Conservation (phyloP, 2,329 filamentous ascomycete genomes). For the Cytospora paraplurivora region DNA sequence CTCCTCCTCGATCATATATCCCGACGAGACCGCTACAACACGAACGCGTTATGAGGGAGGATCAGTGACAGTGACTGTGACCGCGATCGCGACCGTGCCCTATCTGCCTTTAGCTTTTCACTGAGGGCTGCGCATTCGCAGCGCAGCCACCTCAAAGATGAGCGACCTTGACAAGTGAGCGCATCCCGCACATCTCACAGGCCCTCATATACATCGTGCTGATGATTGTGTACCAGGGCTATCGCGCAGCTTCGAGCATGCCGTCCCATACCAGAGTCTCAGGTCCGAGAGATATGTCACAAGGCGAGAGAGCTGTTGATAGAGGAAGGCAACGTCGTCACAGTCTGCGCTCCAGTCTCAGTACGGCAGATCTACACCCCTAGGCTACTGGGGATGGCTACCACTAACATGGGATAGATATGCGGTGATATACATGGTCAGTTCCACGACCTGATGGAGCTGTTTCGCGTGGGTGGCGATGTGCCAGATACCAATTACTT, state of each 20-base stretch:
- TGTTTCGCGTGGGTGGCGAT: constrained; percentile 90
- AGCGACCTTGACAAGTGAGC: constrained; percentile 89
- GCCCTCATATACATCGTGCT: constrained; percentile 15
- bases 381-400: neutral
- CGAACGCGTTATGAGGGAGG: constrained; percentile 18
- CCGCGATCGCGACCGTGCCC: too few species aligned
- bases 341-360: constrained; percentile 91
- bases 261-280: constrained; percentile 89
- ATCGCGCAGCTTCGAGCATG: constrained; percentile 95
- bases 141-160: constrained; percentile 53
- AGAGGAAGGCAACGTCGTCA: constrained; percentile 96
- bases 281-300: constrained; percentile 96
- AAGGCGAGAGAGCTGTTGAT: constrained; percentile 95
- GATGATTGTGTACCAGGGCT: constrained; percentile 58
- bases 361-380: constrained; percentile 48
- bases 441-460: constrained; percentile 95
- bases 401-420: constrained; percentile 56
- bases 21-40: neutral
- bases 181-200: constrained; percentile 15
- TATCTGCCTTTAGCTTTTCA: constrained; percentile 9
- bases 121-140: constrained; percentile 24
- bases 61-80: neutral
- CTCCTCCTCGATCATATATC: neutral
- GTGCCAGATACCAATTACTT: constrained; percentile 95
- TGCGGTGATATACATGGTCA: constrained; percentile 97